Percentiles rank a stretch among this genome's conserved stretches.
Conservation (phyloP, 768 basidiomycete genomes). For the Serendipita indica region DNA sequence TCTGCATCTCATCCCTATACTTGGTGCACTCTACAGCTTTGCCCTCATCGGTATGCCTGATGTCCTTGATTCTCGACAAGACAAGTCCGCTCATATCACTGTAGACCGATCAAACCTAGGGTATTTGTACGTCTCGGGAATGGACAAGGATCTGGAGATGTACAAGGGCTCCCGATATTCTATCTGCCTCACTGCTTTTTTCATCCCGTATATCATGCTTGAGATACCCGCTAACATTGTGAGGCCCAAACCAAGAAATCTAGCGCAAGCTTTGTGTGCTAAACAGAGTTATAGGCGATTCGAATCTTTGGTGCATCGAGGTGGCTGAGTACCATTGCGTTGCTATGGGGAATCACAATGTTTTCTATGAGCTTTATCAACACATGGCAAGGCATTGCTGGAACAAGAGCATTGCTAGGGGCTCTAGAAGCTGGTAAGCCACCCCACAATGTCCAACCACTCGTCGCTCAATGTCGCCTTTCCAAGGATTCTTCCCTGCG, state of each 20-base stretch:
- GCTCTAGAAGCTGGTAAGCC: neutral
- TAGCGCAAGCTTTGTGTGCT: no score
- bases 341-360: slow-evolving; percentile 2
- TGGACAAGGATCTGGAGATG: neutral
- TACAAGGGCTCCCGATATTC: neutral
- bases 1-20: slow-evolving; percentile 9
- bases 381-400: neutral
- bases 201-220: neutral
- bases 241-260: no score
- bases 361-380: neutral
- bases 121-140: neutral
- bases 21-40: slow-evolving; percentile 11
- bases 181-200: neutral
- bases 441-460: no score
- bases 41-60: slow-evolving; percentile 16
- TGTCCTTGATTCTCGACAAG: neutral
- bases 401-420: neutral
- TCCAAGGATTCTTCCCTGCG: neutral
- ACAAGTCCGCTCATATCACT: neutral
- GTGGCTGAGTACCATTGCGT: neutral
- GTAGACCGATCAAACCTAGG: neutral
- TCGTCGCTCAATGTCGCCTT: neutral
- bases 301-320: neutral
- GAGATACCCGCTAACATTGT: neutral
- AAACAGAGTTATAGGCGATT: no score